These are phyloP conservation scores for Macrolepiota fuliginosa DNA, from an alignment of 768 basidiomycete species.

Conservation along the genomic window DNA sequence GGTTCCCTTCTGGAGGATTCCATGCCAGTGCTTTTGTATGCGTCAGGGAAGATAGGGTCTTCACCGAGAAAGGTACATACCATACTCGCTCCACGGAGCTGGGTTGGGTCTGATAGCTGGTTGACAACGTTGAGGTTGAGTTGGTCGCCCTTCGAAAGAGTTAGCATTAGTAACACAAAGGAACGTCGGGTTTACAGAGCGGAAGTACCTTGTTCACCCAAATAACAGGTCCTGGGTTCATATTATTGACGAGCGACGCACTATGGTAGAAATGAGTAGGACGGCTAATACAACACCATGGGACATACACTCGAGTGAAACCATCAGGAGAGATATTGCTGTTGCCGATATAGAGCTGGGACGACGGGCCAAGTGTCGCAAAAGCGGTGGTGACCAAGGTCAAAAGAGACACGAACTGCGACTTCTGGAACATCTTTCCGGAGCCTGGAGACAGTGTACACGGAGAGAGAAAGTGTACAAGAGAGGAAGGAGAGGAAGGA, in stretches of 20 bases:
- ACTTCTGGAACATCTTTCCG: background rate
- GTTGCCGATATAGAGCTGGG: background rate
- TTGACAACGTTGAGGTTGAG: conserved; percentile 48
- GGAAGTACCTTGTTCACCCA: background rate
- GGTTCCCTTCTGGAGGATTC: conserved; percentile 32
- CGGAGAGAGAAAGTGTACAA: background rate
- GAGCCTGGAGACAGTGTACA: background rate
- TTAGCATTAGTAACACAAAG: background rate
- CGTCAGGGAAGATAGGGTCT: conserved; percentile 10
- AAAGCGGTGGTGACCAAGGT: background rate
- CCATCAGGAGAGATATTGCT: background rate
- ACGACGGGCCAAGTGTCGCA: conserved; percentile 19
- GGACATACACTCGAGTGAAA: background rate
- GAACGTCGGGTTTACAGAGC: background rate
- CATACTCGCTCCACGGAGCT: conserved; percentile 48
- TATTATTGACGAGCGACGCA: background rate
- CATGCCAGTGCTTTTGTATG: conserved; percentile 18
- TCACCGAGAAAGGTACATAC: conserved; percentile 23
- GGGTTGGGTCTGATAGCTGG: conserved; percentile 40
- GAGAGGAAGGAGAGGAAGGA: background rate
- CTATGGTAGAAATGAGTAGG: background rate
- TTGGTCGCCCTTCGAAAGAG: conserved; percentile 16
- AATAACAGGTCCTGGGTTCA: background rate
- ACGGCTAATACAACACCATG: background rate
- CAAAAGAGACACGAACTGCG: background rate